Conservation (phyloP, 73 alveolate species). For the Paramecium octaurelia region DNA sequence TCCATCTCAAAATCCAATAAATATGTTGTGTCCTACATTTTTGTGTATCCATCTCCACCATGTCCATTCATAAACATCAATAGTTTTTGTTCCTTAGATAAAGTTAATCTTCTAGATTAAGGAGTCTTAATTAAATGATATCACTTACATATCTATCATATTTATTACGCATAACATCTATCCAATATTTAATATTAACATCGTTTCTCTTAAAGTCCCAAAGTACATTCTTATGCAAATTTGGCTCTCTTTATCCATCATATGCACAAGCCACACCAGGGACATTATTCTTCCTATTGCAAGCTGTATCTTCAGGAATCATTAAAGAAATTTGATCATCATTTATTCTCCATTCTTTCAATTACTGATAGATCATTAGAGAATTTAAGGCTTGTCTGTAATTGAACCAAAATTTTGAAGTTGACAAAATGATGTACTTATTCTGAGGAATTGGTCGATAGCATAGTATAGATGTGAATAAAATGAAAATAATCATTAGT, state of each 20-base stretch:
- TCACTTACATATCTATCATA: constrained; percentile 40
- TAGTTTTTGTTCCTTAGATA: constrained; percentile 4
- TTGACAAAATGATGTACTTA: not conserved
- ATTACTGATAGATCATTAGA: constrained; percentile 3
- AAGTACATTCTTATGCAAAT: constrained; percentile 26
- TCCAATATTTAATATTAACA: constrained; percentile 52
- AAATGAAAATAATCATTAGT: not conserved
- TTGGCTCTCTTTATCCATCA: constrained; percentile 51
- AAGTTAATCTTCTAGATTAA: constrained; percentile 40
- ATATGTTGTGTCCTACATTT: constrained; percentile 48
- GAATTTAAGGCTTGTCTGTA: constrained; percentile 45
- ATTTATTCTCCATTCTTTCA: constrained; percentile 25
- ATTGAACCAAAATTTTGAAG: constrained; percentile 60
- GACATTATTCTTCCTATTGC: constrained; percentile 50
- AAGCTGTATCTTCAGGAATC: constrained; percentile 65
- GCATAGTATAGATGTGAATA: not conserved
- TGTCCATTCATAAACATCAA: constrained; percentile 34
- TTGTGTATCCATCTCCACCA: constrained; percentile 57
- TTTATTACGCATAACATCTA: constrained; percentile 44
- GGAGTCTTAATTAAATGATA: constrained; percentile 44
- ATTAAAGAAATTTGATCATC: constrained; percentile 55
- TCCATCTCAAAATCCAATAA: constrained; percentile 58
- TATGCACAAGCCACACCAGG: constrained; percentile 55
- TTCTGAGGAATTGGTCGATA: constrained; percentile 2
- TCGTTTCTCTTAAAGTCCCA: constrained; percentile 43